Evolutionary conservation across 176 grass and related monocot genomes (phyloP), one percentile per base, ranked within the genome.

Genomic region (Eleusine coracana): DNA sequence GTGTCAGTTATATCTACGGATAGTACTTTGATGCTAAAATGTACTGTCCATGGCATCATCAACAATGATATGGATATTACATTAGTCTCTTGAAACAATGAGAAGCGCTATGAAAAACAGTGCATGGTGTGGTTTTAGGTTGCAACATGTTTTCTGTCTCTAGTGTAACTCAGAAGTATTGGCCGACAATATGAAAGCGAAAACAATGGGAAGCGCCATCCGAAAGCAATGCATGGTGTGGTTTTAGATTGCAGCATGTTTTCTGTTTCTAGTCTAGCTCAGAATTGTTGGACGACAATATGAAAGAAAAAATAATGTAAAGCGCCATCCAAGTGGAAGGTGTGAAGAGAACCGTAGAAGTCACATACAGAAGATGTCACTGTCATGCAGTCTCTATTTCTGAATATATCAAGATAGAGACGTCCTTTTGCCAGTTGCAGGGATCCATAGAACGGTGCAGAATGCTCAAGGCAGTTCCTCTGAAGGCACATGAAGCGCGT

Each of bases 131-230:
- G 34, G 25, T 67, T 68, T 56, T 23, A 15, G 65, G 40, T 64
- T 3, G 4, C 27, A 37, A 64, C 10, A 49, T 48, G 42, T 65
- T 23, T 52, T 63, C 27, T 48, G 29, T 17, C 25, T 80, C 10
- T 0, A 5, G 77, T 68, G 46, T 23, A 18, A 0, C 21, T 60
- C 58, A 11, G 2, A 25, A 4, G 12, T 37, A 42, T 76, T 77
- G 82, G 73, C 73, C 63, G 82, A 77, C 82, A 77, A 68, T 58
- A 50, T 25, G 13, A 25, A 69, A 59, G 73, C 11, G 16, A 52
- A 34, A 16, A 31, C 20, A 54, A 34, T 17, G n/a, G 10, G 68
- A 45, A 64, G 59, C 3, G 12, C n/a, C n/a, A 68, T 11, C 55
- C 23, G 66, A 31, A 46, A 45, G 46, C 2, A 21, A 67, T 86